Base-by-base conservation (phyloP, 164 flowering plant genomes). In the Houttuynia cordata region DNA sequence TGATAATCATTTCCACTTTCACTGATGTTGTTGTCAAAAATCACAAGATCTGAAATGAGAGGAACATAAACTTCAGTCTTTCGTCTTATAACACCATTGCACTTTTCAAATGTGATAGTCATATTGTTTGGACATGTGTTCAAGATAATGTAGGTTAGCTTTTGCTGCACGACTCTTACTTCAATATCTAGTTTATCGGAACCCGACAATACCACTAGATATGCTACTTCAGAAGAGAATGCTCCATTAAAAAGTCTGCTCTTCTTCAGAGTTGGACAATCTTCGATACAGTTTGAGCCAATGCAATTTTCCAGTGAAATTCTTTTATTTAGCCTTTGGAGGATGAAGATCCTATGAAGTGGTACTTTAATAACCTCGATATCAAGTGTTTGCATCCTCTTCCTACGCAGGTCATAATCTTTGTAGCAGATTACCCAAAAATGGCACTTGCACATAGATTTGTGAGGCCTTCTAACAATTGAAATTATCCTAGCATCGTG, bases 381-480 rank as follows among this genome's bases (percentile, higher is more conserved):
- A 18, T 72, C 62, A 42, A 85, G 76, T 14, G 51, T 68, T 53
- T 61, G 66, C 60, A 61, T 72, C 30, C 61, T 75, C 24, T 50
- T 67, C 24, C 83, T 81, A 59, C 63, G 63, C 37, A 77, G 75
- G 41, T 75, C 78, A 62, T 71, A 73, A 14, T 64, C 60, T 24
- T 51, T 52, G 62, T 78, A 80, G 25, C 78, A 68, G 58, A 75
- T 80, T 17, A 93, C 70, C 61, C 71, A 74, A 65, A 84, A 90
- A 56, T 71, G 68, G 75, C 99, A 93, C 18, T 65, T 65, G 71
- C 99, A 90, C 21, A 45, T 51, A 53, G 67, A 21, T 40, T 71
- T 81, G 71, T 93, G 97, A 54, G 95, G 87, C 68, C 67, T 81
- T 75, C 96, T 80, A 79, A 81, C 76, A 15, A 94, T 73, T 1